phyloP scores from a whole-genome alignment of 2,329 filamentous ascomycete genomes.

The Cyphellophora europaea region DNA sequence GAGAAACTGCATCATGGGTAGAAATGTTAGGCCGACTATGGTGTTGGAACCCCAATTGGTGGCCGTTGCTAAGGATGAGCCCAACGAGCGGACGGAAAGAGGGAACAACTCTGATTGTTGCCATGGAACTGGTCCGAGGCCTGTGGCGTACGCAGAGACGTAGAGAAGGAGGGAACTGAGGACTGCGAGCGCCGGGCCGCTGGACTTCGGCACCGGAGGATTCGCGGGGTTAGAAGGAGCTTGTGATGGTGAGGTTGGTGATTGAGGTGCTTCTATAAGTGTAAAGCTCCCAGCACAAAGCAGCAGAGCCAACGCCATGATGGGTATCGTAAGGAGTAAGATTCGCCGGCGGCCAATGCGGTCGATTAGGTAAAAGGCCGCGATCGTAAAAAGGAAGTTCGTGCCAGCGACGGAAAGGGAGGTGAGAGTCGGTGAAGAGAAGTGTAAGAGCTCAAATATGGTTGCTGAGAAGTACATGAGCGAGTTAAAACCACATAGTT shows the following conservation, averaged over 20 bases:
- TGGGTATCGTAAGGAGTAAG: constrained; percentile 70
- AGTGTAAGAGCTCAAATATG: constrained; percentile 69
- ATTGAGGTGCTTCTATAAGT: constrained; percentile 42
- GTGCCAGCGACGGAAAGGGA: constrained; percentile 73
- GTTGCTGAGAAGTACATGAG: constrained; percentile 88
- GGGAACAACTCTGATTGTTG: constrained; percentile 92
- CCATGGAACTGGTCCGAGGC: constrained; percentile 89
- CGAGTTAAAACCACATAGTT: constrained; percentile 83
- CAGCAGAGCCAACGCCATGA: constrained; percentile 69
- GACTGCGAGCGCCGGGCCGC: constrained; percentile 43
- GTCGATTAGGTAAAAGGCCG: constrained; percentile 69
- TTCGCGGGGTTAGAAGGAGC: constrained; percentile 6
- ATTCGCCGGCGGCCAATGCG: constrained; percentile 69
- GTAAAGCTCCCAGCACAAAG: constrained; percentile 65
- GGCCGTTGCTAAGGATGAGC: constrained; percentile 54
- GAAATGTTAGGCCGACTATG: constrained; percentile 72
- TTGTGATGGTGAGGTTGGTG: constrained; percentile 17
- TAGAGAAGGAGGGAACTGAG: constrained; percentile 71
- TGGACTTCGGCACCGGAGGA: constrained; percentile 29
- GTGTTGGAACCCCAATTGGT: constrained; percentile 89
- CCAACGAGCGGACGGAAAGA: constrained; percentile 50
- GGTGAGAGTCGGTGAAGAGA: constrained; percentile 68
- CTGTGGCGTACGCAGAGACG: constrained; percentile 76
- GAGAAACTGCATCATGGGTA: constrained; percentile 74
- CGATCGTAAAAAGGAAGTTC: constrained; percentile 71